A percentile compares a stretch with the other conserved stretches of the same genome.
phyloP scores from a whole-genome alignment of 2,329 filamentous ascomycete species.

The Monosporascus sp. region DNA sequence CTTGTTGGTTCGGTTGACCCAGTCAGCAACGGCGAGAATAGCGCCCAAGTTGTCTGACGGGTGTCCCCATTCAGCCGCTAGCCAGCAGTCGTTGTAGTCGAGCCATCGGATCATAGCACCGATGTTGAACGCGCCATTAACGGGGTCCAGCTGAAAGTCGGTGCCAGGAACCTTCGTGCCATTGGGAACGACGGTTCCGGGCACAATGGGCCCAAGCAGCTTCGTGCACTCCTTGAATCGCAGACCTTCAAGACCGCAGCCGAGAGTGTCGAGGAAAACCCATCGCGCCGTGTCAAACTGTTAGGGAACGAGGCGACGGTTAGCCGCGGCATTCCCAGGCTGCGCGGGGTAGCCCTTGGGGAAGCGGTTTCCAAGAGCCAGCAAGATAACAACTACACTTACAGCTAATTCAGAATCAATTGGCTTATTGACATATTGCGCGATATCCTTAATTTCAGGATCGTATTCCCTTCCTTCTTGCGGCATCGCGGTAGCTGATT shows the following conservation, averaged over 20 bases:
- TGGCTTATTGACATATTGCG: conserved; percentile 84
- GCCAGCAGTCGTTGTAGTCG: conserved; percentile 99
- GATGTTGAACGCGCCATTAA: conserved; percentile 97
- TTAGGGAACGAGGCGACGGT: conserved; percentile 14
- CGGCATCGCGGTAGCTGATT: conserved; percentile 46
- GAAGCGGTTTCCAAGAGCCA: not conserved
- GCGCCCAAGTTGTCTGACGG: conserved; percentile 97
- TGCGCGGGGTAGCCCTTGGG: conserved; percentile 9
- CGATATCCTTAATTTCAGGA: conserved; percentile 91
- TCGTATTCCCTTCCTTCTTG: conserved; percentile 64
- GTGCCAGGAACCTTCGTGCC: conserved; percentile 89
- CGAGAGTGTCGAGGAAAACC: conserved; percentile 94
- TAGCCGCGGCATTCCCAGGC: conserved; percentile 14
- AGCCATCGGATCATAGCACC: conserved; percentile 98
- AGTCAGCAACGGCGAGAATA: conserved; percentile 94
- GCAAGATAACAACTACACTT: conserved; percentile 34
- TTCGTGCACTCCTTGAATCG: conserved; percentile 95
- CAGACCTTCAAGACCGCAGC: conserved; percentile 92
- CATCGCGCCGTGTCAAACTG: conserved; percentile 94
- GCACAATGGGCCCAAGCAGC: conserved; percentile 85
- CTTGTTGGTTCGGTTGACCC: conserved; percentile 87
- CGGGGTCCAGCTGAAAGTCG: conserved; percentile 87
- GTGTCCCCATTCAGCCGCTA: conserved; percentile 97
- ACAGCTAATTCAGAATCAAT: conserved; percentile 91
- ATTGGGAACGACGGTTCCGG: conserved; percentile 86